phyloP scores from a whole-genome alignment of 2,329 filamentous ascomycete species.

The Colletotrichum horii region DNA sequence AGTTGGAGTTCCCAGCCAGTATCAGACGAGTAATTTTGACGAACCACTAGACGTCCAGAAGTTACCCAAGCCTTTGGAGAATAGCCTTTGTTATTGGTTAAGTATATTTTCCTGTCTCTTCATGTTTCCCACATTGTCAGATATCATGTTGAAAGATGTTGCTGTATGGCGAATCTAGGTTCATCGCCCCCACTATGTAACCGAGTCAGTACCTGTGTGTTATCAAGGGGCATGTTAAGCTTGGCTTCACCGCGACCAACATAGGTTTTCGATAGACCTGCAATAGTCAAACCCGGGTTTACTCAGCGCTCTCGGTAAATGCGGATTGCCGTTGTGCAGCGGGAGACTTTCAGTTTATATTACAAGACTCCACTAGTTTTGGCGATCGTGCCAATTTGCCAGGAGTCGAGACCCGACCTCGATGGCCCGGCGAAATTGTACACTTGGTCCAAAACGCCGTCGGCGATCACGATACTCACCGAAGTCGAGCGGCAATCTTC shows the following conservation, averaged over 20 bases:
- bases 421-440: too few species aligned
- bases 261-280: background rate
- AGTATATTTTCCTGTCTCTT: too few species aligned
- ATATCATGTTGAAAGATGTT: background rate
- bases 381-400: background rate
- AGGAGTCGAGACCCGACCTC: background rate
- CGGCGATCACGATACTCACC: background rate
- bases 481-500: background rate
- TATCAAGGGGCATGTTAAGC: background rate
- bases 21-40: too few species aligned
- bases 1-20: too few species aligned
- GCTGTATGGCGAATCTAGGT: background rate
- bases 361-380: background rate
- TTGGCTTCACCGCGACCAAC: background rate
- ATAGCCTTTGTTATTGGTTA: too few species aligned
- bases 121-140: too few species aligned
- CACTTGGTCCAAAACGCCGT: background rate
- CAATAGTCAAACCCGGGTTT: too few species aligned
- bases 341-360: background rate
- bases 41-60: too few species aligned
- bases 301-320: background rate
- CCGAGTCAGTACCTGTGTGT: background rate
- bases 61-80: too few species aligned
- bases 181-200: background rate
- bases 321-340: background rate